phyloP scores from a whole-genome alignment of 768 basidiomycete species.

The Lentinula detonsa region DNA sequence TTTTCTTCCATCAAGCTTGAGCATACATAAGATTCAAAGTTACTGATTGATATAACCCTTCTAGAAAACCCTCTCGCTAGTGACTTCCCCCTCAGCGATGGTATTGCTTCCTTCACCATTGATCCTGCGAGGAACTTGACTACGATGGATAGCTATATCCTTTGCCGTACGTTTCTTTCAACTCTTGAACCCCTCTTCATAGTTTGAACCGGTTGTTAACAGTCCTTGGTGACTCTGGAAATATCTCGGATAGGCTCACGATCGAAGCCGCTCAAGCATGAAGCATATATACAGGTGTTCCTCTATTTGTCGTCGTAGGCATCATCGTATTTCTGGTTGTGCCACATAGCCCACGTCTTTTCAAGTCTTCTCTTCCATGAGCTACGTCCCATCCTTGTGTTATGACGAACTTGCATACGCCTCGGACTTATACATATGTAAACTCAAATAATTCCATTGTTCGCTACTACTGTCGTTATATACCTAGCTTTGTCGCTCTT shows the following conservation, averaged over 20 bases:
- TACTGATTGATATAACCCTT: background rate
- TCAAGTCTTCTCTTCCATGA: background rate
- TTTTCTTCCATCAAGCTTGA: background rate
- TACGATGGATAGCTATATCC: conserved; percentile 33
- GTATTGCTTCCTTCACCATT: conserved; percentile 30
- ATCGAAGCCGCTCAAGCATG: background rate
- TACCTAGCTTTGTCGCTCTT: background rate
- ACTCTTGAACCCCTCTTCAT: background rate
- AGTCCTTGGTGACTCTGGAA: conserved; percentile 46
- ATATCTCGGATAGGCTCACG: conserved; percentile 19
- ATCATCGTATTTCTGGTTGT: no score
- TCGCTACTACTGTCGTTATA: background rate
- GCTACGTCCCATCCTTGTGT: background rate
- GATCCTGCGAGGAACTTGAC: conserved; percentile 16
- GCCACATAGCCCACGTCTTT: no score
- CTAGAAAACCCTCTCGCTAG: conserved; percentile 38
- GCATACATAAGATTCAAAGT: background rate
- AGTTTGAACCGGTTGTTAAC: background rate
- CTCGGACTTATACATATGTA: background rate
- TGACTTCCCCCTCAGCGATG: conserved; percentile 32
- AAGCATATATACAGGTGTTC: background rate
- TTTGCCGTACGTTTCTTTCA: conserved; percentile 31
- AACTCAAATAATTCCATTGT: background rate
- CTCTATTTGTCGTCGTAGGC: no score
- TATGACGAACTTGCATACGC: background rate